Base-by-base conservation (phyloP, 768 basidiomycete species). In the Tricholoma terreum region DNA sequence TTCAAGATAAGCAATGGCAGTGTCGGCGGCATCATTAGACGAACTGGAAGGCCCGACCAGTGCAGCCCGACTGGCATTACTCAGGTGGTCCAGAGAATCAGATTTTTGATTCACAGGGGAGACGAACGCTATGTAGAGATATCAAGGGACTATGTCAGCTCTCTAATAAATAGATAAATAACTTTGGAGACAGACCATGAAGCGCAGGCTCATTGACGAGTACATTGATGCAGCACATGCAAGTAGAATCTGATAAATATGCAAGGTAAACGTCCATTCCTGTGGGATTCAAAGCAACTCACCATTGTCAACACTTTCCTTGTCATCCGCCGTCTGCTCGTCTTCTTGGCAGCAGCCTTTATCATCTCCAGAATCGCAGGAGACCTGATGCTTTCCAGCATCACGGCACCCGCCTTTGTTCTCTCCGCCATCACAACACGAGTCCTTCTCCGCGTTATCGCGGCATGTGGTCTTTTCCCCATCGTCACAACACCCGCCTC, bases 141-240 rank as follows among this genome's bases (percentile, higher is more conserved):
- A n/a, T 22, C 21, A 19, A 43, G 8, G 2, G n/a, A 24, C 11
- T 22, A 17, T 6, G 6, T 27, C 24, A 27, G 24, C 24, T 27
- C 24, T 27, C 24, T 27, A 14, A 10, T 6, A 4, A 10, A 43
- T 14, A 10, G 9, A 5, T 24, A 15, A 14, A 14, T 11, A 14
- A 14, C 5, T 24, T 24, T 14, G 10, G 24, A 48, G 15, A 46
- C 27, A n/a, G 15, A 30, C 46, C 6, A 14, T 30, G 45, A 7
- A 48, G 45, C 3, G 6, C 10, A 24, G 46, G 55, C 22, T 56
- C 55, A 27, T 50, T 50, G 21, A 50, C 30, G 19, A 56, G 55
- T 6, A 56, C 49, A 22, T 49, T 38, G 46, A 56, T 38, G 27
- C 48, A 56, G 49, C 55, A 56, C 48, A 50, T 49, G 35, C 55